These are phyloP conservation scores for Wickerhamiella lipophila DNA, from an alignment of 805 yeast species.

Conservation along the genomic window DNA sequence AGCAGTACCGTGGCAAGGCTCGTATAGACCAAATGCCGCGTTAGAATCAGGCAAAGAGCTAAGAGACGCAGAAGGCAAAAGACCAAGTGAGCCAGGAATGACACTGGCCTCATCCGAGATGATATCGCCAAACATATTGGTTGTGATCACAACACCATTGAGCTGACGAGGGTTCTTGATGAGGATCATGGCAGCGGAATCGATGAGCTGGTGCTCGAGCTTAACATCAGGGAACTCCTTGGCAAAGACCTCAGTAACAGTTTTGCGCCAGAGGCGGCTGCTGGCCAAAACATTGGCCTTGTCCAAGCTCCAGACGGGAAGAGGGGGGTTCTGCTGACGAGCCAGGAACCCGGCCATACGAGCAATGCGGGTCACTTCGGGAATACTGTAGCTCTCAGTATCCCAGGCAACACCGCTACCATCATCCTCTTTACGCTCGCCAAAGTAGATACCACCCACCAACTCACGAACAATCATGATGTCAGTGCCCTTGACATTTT, in stretches of 20 bases:
- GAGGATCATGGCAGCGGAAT: conserved; percentile 97
- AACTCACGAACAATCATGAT: conserved; percentile 90
- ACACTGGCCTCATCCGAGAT: conserved; percentile 96
- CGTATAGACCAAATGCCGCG: conserved; percentile 89
- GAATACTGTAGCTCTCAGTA: conserved; percentile 81
- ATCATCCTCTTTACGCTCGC: conserved; percentile 86
- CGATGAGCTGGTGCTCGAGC: conserved; percentile 89
- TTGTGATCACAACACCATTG: conserved; percentile 85
- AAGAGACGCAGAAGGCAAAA: conserved; percentile 89
- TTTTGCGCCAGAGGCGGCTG: conserved; percentile 90
- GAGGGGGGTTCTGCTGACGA: conserved; percentile 82
- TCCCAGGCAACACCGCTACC: conserved; percentile 83
- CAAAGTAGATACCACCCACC: conserved; percentile 97
- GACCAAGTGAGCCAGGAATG: conserved; percentile 93
- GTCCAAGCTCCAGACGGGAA: conserved; percentile 91
- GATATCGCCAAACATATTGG: conserved; percentile 97
- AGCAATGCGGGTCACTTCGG: conserved; percentile 89
- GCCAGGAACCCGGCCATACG: conserved; percentile 98
- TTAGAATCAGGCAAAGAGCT: conserved; percentile 95
- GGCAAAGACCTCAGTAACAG: conserved; percentile 71
- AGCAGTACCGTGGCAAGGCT: conserved; percentile 98
- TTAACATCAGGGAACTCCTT: conserved; percentile 83
- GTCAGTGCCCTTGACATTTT: conserved; percentile 80
- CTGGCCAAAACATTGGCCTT: conserved; percentile 97
- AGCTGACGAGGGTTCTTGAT: conserved; percentile 82